phyloP scores from a whole-genome alignment of 139 green algal genomes.

The Chlamydomonas sp. region DNA sequence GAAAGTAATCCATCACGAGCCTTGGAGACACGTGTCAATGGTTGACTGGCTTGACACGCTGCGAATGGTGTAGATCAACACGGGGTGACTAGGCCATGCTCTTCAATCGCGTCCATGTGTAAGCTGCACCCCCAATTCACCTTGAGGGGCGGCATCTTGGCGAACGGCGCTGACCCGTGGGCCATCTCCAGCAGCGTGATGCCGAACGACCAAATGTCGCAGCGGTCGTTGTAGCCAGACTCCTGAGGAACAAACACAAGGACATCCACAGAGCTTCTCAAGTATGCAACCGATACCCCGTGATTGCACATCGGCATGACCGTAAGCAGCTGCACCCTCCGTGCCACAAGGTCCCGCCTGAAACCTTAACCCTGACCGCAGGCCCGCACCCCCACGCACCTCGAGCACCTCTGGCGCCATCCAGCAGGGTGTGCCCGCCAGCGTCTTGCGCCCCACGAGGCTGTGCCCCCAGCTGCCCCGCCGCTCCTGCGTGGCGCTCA shows the following conservation, averaged over 20 bases:
- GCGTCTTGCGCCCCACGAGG: conserved; percentile 61
- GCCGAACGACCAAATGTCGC: conserved; percentile 98
- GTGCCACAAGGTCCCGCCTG: background rate
- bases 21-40: too few species aligned
- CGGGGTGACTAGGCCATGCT: too few species aligned
- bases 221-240: conserved; percentile 73
- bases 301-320: background rate
- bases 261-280: background rate
- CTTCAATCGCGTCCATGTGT: too few species aligned
- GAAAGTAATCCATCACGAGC: too few species aligned
- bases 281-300: background rate
- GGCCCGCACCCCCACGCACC: background rate
- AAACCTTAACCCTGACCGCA: background rate
- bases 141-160: conserved; percentile 96
- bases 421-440: conserved; percentile 77
- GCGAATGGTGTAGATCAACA: too few species aligned
- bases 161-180: conserved; percentile 97
- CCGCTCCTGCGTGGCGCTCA: conserved; percentile 87
- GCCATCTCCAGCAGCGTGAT: conserved; percentile 98
- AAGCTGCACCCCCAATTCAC: conserved; percentile 51
- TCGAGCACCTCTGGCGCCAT: conserved; percentile 97
- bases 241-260: conserved; percentile 5
- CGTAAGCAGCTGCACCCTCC: background rate
- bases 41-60: too few species aligned
- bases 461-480: conserved; percentile 24